Conservation (phyloP, 441 rosid species). For the Gossypium gossypioides region DNA sequence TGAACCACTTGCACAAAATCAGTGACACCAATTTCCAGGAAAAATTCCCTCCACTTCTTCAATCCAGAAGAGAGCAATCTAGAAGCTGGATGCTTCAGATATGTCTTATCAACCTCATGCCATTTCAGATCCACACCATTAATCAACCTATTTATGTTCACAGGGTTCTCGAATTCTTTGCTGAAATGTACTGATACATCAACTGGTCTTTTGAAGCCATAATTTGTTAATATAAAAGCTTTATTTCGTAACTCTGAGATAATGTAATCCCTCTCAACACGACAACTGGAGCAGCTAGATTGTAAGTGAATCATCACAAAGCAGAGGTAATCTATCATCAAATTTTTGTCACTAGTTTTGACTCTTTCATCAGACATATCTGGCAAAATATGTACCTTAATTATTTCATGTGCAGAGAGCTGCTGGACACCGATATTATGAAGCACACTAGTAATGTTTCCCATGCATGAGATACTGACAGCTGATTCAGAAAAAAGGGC, state of each 20-base stretch:
- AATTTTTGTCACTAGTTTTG: conserved; percentile 22
- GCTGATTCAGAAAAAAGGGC: conserved; percentile 48
- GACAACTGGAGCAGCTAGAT: conserved; percentile 63
- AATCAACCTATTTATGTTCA: conserved; percentile 48
- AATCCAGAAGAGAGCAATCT: conserved; percentile 36
- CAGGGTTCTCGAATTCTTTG: conserved; percentile 60
- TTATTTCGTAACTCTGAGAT: conserved; percentile 49
- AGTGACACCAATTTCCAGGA: conserved; percentile 66
- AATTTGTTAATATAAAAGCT: conserved; percentile 64
- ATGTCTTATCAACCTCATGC: conserved; percentile 65
- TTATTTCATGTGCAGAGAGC: conserved; percentile 85
- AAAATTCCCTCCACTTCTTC: conserved; percentile 76
- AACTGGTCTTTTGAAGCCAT: conserved; percentile 48
- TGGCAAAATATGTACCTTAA: conserved; percentile 69
- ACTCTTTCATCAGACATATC: conserved; percentile 37
- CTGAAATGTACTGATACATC: conserved; percentile 72
- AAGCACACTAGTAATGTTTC: conserved; percentile 58
- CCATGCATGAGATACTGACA: conserved; percentile 28
- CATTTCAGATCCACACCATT: conserved; percentile 44
- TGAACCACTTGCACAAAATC: conserved; percentile 79
- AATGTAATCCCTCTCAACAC: conserved; percentile 48
- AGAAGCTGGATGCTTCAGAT: conserved; percentile 70
- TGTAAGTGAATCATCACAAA: conserved; percentile 84
- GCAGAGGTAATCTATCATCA: conserved; percentile 74
- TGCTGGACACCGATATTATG: conserved; percentile 65